Base-by-base conservation (phyloP, 176 grass and related monocot genomes). In the Otatea glauca region DNA sequence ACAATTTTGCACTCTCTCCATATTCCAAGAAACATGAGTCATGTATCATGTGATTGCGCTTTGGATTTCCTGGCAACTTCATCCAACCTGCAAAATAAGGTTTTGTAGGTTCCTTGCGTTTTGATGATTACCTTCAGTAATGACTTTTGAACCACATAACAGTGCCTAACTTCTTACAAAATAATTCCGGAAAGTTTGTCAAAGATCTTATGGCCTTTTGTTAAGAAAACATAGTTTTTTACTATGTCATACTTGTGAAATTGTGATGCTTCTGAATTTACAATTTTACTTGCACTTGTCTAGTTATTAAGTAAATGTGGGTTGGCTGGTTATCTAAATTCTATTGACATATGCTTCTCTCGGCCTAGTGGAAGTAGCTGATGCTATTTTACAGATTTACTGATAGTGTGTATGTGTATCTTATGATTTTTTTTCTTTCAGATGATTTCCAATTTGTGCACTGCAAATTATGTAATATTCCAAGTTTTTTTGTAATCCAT, bases 231-330 rank as follows among this genome's bases (percentile, higher is more conserved):
- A 29, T 29, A 29, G 29, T 29, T 29, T 29, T 29, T 29, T 29
- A 29, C 29, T 29, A 1, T 29, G 29, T 29, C 29, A 29, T 29
- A 29, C 29, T 29, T 15, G 4, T 35, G 61, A 17, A 6, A 35
- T 21, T 20, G 9, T 21, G 42, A 66, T 72, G 39, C 39, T 61
- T 84, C 48, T 79, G 13, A 74, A 65, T 27, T 38, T 84, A 20
- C 49, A 45, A 10, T 16, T 73, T 77, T 24, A 24, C 37, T 78
- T 65, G 24, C 56, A 88, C 27, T 48, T 74, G 6, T 34, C 27
- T 68, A 41, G 15, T 58, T 75, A 75, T 17, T 47, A 9, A 43
- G 17, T 34, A 39, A 17, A 44, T 7, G 0, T 43, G 72, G 61
- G 12, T 70, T 61, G 0, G 4, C 9, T 61, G 23, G 5, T n/a